Percentiles rank a stretch among this genome's conserved stretches.
phyloP scores from a whole-genome alignment of 331 rosid species.

The Quercus lobata region DNA sequence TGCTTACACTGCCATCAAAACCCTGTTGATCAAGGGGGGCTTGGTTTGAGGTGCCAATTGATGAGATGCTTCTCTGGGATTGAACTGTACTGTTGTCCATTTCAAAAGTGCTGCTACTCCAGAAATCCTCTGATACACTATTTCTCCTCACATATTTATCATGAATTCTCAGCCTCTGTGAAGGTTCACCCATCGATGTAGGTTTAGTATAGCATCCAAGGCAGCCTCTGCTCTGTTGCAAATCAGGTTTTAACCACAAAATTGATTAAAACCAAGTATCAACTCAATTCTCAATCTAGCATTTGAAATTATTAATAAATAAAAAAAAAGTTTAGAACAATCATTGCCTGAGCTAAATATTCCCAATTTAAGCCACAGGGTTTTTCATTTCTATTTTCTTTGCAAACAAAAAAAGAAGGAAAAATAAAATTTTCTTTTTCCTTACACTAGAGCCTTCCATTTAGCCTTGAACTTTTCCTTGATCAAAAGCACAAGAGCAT shows the following conservation, averaged over 20 bases:
- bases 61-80: slow-evolving; percentile 52
- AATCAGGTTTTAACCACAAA: slow-evolving; percentile 49
- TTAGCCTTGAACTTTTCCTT: slow-evolving; percentile 55
- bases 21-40: slow-evolving; percentile 38
- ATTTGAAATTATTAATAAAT: background rate
- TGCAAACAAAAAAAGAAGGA: background rate
- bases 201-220: slow-evolving; percentile 58
- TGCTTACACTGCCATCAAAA: slow-evolving; percentile 38
- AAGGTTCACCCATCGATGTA: slow-evolving; percentile 35
- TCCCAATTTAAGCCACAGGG: background rate
- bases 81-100: slow-evolving; percentile 46
- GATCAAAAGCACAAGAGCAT: slow-evolving; percentile 29
- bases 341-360: background rate
- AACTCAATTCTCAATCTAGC: slow-evolving; percentile 7
- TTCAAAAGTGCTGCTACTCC: slow-evolving; percentile 67
- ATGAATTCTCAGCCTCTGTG: slow-evolving; percentile 42
- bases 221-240: slow-evolving; percentile 96
- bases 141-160: slow-evolving; percentile 36
- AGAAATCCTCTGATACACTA: slow-evolving; percentile 57
- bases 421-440: background rate
- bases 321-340: background rate
- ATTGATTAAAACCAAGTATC: slow-evolving; percentile 42
- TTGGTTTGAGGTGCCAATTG: slow-evolving; percentile 34
- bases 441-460: slow-evolving; percentile 60
- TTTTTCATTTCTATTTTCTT: no score